Base-by-base conservation (phyloP, 768 basidiomycete species). In the Boletus sp. region DNA sequence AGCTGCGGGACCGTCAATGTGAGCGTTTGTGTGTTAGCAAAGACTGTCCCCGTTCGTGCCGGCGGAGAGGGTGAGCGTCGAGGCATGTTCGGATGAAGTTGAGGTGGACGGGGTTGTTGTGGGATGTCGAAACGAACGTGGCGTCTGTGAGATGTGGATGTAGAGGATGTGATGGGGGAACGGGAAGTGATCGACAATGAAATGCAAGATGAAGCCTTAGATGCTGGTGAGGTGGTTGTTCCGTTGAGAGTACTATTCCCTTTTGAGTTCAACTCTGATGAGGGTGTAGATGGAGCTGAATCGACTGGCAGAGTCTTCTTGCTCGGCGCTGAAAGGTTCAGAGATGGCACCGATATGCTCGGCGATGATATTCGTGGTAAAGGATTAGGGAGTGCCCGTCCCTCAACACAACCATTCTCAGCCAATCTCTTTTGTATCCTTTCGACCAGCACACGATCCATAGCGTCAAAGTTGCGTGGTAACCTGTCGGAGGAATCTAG, bases 371-470 rank as follows among this genome's bases (percentile, higher is more conserved):
- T 65, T 7, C 58, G 60, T 36, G 63, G 54, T 11, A 67, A 51
- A 39, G 59, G 65, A 57, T 59, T 65, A 11, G 65, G 65, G 28
- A 42, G 7, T 4, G 50, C 41, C 40, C 58, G 57, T 8, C 65
- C 65, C 29, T 71, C 69, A n/a, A 36, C 48, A 55, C 68, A 71
- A 10, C 77, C 75, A 52, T 69, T 65, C 9, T 71, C 71, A 18
- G 67, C 45, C 36, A 77, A 60, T 28, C 64, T 65, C 36, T 60
- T 63, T 63, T 69, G 70, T 45, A 78, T 70, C 44, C 55, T 71
- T 51, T 71, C 68, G 14, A 64, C 69, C 54, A 77, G 65, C 40
- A 68, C 30, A 35, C 52, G 64, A 50, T 77, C 76, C 65, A 75
- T 73, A 7, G 64, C 62, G n/a, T 63, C 64, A 32, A 65, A 51